A percentile compares a stretch with the other conserved stretches of the same genome.
phyloP scores from a whole-genome alignment of 208 protist genomes.

The Tritrichomonas foetus region DNA sequence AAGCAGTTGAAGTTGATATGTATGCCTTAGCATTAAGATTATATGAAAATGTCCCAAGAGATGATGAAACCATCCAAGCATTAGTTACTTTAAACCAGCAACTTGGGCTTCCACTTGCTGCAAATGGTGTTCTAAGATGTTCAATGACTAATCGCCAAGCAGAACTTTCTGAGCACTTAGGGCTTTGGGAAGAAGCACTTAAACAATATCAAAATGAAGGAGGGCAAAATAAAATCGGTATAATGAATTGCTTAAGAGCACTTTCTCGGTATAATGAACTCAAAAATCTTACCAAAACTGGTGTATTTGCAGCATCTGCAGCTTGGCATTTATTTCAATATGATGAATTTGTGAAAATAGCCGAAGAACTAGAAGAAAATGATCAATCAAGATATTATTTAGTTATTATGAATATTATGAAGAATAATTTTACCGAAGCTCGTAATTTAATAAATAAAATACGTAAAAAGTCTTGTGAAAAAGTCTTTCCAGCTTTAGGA shows the following conservation, averaged over 20 bases:
- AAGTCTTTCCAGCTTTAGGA: neutral
- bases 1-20: too few species aligned
- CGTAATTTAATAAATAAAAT: neutral
- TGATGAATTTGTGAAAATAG: neutral
- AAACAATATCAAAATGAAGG: neutral
- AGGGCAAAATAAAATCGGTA: neutral
- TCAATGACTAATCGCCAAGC: too few species aligned
- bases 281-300: neutral
- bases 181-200: neutral
- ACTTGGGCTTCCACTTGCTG: neutral
- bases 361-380: neutral
- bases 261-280: neutral
- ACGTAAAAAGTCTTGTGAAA: neutral
- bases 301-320: neutral
- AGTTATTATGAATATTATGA: neutral
- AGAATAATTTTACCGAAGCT: neutral
- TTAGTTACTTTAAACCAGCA: neutral
- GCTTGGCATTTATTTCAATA: neutral
- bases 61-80: neutral
- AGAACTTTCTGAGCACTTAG: neutral
- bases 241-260: neutral
- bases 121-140: neutral
- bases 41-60: too few species aligned
- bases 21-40: too few species aligned
- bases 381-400: too few species aligned